phyloP scores from a whole-genome alignment of 139 green algal species.

The Coelastrella sp. region DNA sequence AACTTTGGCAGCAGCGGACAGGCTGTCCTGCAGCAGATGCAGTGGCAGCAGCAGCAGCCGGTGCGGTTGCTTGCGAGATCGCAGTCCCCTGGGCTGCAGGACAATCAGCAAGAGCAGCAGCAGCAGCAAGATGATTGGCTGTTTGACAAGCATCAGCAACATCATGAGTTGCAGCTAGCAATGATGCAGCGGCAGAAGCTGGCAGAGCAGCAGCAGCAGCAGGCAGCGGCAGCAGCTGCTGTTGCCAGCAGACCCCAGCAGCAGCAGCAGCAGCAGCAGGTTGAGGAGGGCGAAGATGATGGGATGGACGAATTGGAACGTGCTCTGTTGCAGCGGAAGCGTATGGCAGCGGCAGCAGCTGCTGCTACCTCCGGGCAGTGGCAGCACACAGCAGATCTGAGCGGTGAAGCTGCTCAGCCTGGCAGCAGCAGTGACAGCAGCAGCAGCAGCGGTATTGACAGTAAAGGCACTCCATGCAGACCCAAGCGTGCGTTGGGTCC shows the following conservation, averaged over 20 bases:
- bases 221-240: background rate
- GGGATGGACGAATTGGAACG: conserved; percentile 1
- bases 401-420: too few relatives aligned
- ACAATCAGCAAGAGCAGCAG: conserved; percentile 35
- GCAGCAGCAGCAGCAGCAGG: background rate
- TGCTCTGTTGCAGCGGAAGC: conserved; percentile 6
- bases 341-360: conserved; percentile 16
- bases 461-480: background rate
- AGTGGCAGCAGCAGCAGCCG: background rate
- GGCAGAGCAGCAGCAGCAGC: background rate
- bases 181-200: conserved; percentile 26
- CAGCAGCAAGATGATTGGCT: background rate
- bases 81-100: background rate
- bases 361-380: background rate
- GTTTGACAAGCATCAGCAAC: conserved; percentile 31
- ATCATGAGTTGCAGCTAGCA: conserved; percentile 26
- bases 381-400: too few relatives aligned
- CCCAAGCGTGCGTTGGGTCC: background rate
- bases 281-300: background rate
- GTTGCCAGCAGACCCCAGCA: background rate
- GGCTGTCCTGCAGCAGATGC: background rate
- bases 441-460: background rate
- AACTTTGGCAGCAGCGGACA: background rate
- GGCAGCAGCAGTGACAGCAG: background rate
- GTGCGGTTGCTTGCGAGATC: background rate